phyloP scores from a whole-genome alignment of 352 stramenopile species.

The Phytophthora citrophthora region DNA sequence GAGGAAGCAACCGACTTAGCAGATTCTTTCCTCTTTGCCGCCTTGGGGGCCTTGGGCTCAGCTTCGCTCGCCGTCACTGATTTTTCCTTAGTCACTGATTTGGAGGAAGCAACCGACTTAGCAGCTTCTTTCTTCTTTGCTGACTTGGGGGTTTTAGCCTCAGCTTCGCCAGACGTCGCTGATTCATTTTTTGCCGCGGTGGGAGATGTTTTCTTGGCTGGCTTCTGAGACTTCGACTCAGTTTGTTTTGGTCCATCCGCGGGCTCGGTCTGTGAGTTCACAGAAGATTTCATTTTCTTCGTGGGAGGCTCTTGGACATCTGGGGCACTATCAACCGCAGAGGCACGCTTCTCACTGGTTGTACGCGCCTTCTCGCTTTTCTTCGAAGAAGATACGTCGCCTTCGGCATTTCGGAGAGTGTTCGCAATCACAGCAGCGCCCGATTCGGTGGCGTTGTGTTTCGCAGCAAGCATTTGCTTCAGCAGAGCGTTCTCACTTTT shows the following conservation, averaged over 20 bases:
- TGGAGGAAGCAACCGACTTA: not conserved
- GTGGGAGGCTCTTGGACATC: conserved; percentile 19
- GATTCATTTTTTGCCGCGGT: no score
- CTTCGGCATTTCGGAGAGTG: conserved; percentile 18
- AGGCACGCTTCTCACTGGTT: conserved; percentile 20
- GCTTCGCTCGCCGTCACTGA: not conserved
- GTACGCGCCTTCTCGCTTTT: conserved; percentile 37
- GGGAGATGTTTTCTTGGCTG: no score
- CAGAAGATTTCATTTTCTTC: conserved; percentile 39
- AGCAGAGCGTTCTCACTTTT: conserved; percentile 42
- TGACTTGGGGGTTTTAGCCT: no score
- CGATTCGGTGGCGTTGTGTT: conserved; percentile 27
- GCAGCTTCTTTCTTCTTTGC: no score
- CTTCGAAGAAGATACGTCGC: not conserved
- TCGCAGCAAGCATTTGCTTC: conserved; percentile 42
- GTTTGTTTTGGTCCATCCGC: no score
- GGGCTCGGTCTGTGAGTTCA: conserved; percentile 12
- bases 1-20: not conserved
- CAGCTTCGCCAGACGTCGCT: no score
- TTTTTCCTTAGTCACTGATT: conserved; percentile 8
- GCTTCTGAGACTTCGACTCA: no score
- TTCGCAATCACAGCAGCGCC: conserved; percentile 29
- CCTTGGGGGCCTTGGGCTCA: conserved; percentile 12
- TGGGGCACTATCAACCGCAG: not conserved
- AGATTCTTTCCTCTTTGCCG: conserved; percentile 34